Evolutionary conservation across 2,329 filamentous ascomycete species (phyloP), one percentile per base, ranked within the genome.

Genomic region (Pseudogymnoascus sp.): DNA sequence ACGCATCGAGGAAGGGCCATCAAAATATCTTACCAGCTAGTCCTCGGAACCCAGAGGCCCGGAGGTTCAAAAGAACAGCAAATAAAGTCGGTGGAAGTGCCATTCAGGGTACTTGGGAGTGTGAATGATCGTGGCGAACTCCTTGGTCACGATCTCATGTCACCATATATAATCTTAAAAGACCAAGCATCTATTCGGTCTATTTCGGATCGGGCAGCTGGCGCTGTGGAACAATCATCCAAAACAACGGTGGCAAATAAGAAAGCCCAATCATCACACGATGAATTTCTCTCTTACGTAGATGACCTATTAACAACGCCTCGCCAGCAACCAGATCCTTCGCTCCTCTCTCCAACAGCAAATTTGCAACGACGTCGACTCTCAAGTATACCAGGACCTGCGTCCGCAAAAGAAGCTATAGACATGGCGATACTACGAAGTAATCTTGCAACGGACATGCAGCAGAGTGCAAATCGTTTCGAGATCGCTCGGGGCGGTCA

Each of bases 401-500:
- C 82, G 2, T 86, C 84, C 1, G 88, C 83, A 65, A 93, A 91
- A 71, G 92, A 97, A 69, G 87, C 90, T 18, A 96, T 99, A 69
- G 91, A 97, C 71, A 82, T 96, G 65, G 90, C 95, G 11, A 96
- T 97, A 64, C 81, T 97, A 61, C 87, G 91, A 67, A 92, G 91
- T 71, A 91, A 91, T 68, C 78, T 88, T 67, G 82, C 85, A 0
- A 80, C 80, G 2, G 81, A 85, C 49, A 83, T 85, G n/a, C 86
- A 88, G 37, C 88, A 91, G 69, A 93, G 90, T 71, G 85, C 88
- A n/a, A 97, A 96, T 70, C 87, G 92, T 40, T 99, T 97, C 73
- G 93, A 96, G 72, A 97, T 99, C 72, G 88, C 93, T 11, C 89
- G 93, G 12, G 93, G 92, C 70, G 93, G 93, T n/a, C 87, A 88